Evolutionary conservation across 805 yeast species (phyloP), one percentile per base, ranked within the genome.

Genomic region (Torulaspora indica): DNA sequence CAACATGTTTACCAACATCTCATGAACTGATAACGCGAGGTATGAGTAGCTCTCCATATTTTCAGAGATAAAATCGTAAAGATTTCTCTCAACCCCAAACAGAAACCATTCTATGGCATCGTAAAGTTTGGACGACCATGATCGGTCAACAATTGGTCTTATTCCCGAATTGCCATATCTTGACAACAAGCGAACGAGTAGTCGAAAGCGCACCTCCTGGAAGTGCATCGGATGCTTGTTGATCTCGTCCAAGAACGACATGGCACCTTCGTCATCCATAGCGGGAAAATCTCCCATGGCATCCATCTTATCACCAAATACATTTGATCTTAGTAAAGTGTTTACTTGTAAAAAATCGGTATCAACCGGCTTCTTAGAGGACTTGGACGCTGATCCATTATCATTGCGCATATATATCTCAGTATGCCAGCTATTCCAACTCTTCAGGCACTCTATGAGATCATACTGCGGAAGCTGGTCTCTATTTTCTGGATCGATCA

Each of bases 1-100:
- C 67, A 74, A 22, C 51, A 48, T 39, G 50, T 79, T 77, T 0
- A 74, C 63, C 9, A 78, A 52, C 0, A 77, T 50, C 47, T 79
- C 85, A 49, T 62, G 70, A 2, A 75, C 52, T 1, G 78, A 57
- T 3, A 70, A 46, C 3, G 60, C 60, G 3, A 61, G 29, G 30
- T 51, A 55, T 27, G 51, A 38, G 33, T 55, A 45, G 2, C 33
- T 35, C 4, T 25, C 14, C 6, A 37, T 7, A 29, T 52, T 46
- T 1, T 43, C 38, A 8, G 40, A 23, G 6, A 64, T n/a, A 46
- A 54, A 54, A 5, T 52, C 50, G 38, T 51, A 57, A 1, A 57
- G 30, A 15, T 50, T 59, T 9, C 45, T 40, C 42, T 68, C 71
- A 8, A 54, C 48, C n/a, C 60, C 57, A 22, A 67, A 47, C 3